Evolutionary conservation across 75 land plant species (phyloP).

Genomic region (Cryptomeria japonica): DNA sequence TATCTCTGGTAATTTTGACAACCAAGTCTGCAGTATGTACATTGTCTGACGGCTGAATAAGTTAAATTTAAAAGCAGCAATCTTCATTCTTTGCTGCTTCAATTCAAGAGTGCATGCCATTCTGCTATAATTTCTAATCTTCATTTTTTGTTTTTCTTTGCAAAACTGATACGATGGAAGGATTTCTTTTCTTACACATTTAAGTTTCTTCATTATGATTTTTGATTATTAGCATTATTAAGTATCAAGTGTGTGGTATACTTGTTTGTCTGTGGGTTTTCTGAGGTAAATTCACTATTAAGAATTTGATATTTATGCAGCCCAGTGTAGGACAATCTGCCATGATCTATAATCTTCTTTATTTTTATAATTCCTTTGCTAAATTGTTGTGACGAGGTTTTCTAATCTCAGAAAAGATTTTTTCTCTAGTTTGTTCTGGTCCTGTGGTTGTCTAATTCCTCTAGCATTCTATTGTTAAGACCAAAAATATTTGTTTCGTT

Average conservation of each 20-base stretch:
- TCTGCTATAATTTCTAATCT: background rate
- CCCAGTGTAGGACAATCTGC: background rate
- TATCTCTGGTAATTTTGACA: background rate
- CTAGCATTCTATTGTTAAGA: background rate
- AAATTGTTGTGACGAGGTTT: background rate
- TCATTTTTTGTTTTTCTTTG: background rate
- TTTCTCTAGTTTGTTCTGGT: background rate
- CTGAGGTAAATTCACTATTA: background rate
- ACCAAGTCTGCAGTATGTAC: background rate
- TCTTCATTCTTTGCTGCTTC: background rate
- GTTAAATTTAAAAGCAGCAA: background rate
- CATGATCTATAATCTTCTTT: background rate
- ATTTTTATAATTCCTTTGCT: background rate
- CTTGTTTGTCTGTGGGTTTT: background rate
- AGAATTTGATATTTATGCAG: background rate
- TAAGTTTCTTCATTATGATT: background rate
- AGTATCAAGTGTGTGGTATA: background rate
- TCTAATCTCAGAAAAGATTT: background rate
- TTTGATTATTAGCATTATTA: background rate
- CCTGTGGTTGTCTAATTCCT: background rate
- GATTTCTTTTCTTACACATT: background rate
- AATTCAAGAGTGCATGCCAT: background rate
- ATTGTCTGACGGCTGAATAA: too few species aligned
- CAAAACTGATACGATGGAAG: background rate
- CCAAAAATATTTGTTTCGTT: background rate